Evolutionary conservation across 306 rosid species (phyloP), one percentile per base, ranked within the genome.

Genomic region (Rosa chinensis): DNA sequence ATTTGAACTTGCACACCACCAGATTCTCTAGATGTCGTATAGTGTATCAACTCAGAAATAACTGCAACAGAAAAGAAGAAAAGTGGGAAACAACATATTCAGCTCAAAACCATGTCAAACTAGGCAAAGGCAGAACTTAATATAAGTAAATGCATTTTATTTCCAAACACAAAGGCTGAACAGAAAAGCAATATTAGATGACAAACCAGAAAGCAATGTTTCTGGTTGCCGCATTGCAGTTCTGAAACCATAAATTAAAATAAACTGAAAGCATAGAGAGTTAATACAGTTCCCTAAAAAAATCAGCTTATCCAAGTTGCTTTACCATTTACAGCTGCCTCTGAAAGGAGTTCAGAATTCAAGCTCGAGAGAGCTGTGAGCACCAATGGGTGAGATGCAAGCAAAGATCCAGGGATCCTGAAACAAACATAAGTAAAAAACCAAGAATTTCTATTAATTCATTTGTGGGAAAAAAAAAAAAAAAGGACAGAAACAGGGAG

Each of bases 261-360:
- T 23, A 21, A 76, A 48, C 6, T 28, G 12, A 47, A 71, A 76
- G 37, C 37, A 48, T 16, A 63, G 8, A 76, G 37, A 9, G 12
- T 6, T 13, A 10, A 50, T 23, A 53, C 45, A 28, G 40, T 80
- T 74, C 72, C 52, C 25, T 50, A 0, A 0, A 49, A 63, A 82
- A 17, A 71, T 70, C 71, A 56, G 75, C 58, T 44, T 43, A 35
- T 76, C 12, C 44, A 71, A 66, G 40, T 13, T 39, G 62, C 43
- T 73, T 66, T 91, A 96, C 99, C 99, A 78, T 96, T 96, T 78
- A 91, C 99, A n/a, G 98, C 83, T 48, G 98, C 99, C 93, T 96
- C 99, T 28, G 97, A 96, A 73, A 96, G 89, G 75, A 90, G 78
- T 69, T 93, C 99, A 37, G 97, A 88, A 88, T 87, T 90, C 90